Evolutionary conservation across 192 early-diverging fungal genomes (phyloP).

Genomic region (Backusella circina): DNA sequence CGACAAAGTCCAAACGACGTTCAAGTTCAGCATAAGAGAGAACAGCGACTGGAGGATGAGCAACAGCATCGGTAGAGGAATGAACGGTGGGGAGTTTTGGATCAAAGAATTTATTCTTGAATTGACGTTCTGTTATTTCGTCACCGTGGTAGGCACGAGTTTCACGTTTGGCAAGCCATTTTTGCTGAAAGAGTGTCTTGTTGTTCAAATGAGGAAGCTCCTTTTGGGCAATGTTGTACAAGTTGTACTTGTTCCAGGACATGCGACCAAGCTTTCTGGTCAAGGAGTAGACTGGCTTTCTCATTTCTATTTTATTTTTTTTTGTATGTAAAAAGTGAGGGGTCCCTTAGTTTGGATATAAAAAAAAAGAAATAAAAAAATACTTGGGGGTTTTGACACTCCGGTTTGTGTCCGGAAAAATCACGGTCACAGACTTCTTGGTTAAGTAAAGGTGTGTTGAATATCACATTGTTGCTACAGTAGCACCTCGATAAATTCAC

Average conservation of each 20-base stretch:
- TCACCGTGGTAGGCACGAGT: conserved; percentile 92
- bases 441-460: no score
- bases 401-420: neutral
- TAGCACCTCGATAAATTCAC: no score
- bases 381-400: neutral
- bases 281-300: conserved; percentile 38
- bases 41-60: conserved; percentile 67
- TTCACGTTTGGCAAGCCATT: conserved; percentile 91
- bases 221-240: conserved; percentile 75
- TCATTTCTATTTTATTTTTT: conserved; percentile 10
- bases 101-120: conserved; percentile 64
- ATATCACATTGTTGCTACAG: no score
- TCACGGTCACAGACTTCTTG: neutral
- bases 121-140: conserved; percentile 84
- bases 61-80: conserved; percentile 34
- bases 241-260: conserved; percentile 94
- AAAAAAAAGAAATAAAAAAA: neutral
- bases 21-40: conserved; percentile 88
- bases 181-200: conserved; percentile 86
- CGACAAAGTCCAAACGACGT: conserved; percentile 87
- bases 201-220: conserved; percentile 48
- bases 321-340: neutral
- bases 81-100: conserved; percentile 63
- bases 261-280: conserved; percentile 76
- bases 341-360: neutral